phyloP scores from a whole-genome alignment of 2,329 filamentous ascomycete species.

The Colletotrichum orbiculare region DNA sequence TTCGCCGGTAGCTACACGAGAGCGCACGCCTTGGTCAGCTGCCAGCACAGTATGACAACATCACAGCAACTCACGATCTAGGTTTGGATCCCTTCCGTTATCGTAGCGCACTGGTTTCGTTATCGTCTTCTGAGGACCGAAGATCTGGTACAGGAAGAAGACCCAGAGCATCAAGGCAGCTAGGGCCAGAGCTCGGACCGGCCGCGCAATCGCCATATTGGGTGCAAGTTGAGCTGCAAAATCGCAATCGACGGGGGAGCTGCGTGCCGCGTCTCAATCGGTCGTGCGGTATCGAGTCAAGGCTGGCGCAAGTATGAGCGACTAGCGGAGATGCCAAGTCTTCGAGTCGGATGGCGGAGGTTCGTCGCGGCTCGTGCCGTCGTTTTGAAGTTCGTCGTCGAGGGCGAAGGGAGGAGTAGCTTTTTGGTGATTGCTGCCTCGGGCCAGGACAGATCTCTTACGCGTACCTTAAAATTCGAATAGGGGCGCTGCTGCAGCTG shows the following conservation, averaged over 20 bases:
- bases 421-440: not conserved
- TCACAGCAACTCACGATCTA: conserved; percentile 75
- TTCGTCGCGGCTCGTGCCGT: conserved; percentile 32
- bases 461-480: conserved; percentile 32
- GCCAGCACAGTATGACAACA: not conserved
- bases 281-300: conserved; percentile 13
- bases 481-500: conserved; percentile 30
- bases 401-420: conserved; percentile 20
- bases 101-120: conserved; percentile 43
- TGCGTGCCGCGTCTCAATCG: conserved; percentile 16
- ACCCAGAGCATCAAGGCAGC: conserved; percentile 78
- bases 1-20: conserved; percentile 77
- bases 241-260: conserved; percentile 5
- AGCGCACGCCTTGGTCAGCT: conserved; percentile 21
- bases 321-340: conserved; percentile 28
- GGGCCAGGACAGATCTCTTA: conserved; percentile 26
- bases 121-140: conserved; percentile 64
- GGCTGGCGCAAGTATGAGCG: conserved; percentile 18
- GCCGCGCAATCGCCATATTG: conserved; percentile 86
- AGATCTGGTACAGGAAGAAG: conserved; percentile 82
- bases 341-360: conserved; percentile 10
- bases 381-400: conserved; percentile 17
- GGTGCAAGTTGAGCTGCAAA: conserved; percentile 18
- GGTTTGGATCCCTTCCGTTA: conserved; percentile 76
- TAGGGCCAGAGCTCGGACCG: conserved; percentile 82